A percentile compares a stretch with the other conserved stretches of the same genome.
Conservation (phyloP, 1,139 yeast species). For the Candida tetrigidarum region DNA sequence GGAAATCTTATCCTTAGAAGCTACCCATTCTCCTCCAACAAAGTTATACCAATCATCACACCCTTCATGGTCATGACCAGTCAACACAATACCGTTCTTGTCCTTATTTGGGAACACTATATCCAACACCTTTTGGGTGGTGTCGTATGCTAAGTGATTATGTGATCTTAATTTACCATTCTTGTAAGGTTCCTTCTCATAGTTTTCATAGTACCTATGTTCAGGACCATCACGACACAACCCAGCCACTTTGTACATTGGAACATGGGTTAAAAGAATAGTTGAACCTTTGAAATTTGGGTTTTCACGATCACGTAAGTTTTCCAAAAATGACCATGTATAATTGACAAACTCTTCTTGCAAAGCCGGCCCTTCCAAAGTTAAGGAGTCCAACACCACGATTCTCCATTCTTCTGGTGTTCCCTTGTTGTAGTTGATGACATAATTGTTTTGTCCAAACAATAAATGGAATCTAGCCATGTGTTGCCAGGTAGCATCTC, state of each 20-base stretch:
- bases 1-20: constrained; percentile 43
- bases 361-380: constrained; percentile 89
- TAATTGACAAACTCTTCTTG: constrained; percentile 69
- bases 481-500: constrained; percentile 93
- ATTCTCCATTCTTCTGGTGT: constrained; percentile 77
- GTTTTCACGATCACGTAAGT: constrained; percentile 51
- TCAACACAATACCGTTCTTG: constrained; percentile 76
- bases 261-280: constrained; percentile 85
- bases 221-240: constrained; percentile 87
- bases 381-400: constrained; percentile 81
- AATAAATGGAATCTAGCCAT: constrained; percentile 73
- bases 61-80: constrained; percentile 98
- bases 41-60: constrained; percentile 70
- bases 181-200: constrained; percentile 64
- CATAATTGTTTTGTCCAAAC: constrained; percentile 86
- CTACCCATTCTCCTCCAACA: constrained; percentile 56
- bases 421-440: constrained; percentile 67
- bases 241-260: constrained; percentile 80
- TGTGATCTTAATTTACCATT: constrained; percentile 79
- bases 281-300: constrained; percentile 73
- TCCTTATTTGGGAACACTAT: constrained; percentile 64
- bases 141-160: constrained; percentile 74
- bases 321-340: constrained; percentile 74
- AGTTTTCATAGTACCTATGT: constrained; percentile 56
- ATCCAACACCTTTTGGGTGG: constrained; percentile 68